Base-by-base conservation (phyloP, 495 filamentous ascomycete genomes). In the Xylaria intraflava region DNA sequence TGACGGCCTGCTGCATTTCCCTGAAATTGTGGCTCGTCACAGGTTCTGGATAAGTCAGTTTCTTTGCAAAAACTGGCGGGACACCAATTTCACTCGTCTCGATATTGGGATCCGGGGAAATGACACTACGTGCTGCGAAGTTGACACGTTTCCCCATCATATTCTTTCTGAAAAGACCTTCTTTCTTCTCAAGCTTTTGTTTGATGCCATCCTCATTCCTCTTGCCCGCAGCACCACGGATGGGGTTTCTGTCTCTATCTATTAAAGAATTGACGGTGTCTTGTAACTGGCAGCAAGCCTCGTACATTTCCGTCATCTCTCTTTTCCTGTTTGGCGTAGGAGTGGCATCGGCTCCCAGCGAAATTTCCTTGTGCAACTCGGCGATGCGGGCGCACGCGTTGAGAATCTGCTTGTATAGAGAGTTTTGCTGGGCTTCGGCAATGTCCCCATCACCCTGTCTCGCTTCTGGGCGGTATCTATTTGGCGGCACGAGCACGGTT, bases 121-220 rank as follows among this genome's bases (percentile, higher is more conserved):
- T 99, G 60, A 99, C 94, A 77, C 86, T 93, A 66, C 94, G 86
- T 47, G 94, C 94, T 51, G 94, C 94, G 66, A 90, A 96, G 70
- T 99, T 97, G 68, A 99, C 94, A 73, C 94, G 88, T 75, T 99
- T 99, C 43, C 94, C 94, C 94, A 99, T 99, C 92, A 99, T 97
- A 73, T 99, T 95, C 78, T 92, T 97, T 60, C 94, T 78, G 76
- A 99, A 97, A 43, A 99, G 72, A 42, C 94, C 94, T 64, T 99
- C 94, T 70, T 99, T 99, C 78, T 97, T 97, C 71, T 99, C 94
- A 14, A 99, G 79, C 62, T 89, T 86, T 64, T 99, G 94, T 71
- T 97, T 99, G 69, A 99, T 94, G 52, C 94, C 94, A 35, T 90
- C 85, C 53, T 87, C 83, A 40, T 84, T 83, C 44, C 78, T 70